A percentile compares a stretch with the other conserved stretches of the same genome.
phyloP scores from a whole-genome alignment of 805 yeast species.

The Starmerella kuoi region DNA sequence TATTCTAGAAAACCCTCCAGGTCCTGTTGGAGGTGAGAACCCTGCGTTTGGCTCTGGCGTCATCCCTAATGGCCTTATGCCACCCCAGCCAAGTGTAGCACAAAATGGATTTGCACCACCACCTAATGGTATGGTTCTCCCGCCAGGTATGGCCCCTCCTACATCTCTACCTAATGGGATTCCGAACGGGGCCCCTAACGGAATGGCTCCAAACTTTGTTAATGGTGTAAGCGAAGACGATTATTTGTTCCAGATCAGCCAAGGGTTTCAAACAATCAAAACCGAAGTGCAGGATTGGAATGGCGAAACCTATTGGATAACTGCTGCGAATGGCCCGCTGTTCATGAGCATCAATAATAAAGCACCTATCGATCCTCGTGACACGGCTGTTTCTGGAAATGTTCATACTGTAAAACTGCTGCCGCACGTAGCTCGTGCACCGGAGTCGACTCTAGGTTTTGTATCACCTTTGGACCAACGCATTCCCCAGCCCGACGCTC shows the following conservation, averaged over 20 bases:
- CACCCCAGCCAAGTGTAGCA: not conserved
- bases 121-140: not conserved
- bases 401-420: constrained; percentile 55
- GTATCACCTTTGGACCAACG: constrained; percentile 36
- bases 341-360: constrained; percentile 62
- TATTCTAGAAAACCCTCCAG: not conserved
- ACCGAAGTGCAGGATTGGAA: constrained; percentile 71
- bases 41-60: too few relatives aligned
- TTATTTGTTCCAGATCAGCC: constrained; percentile 17
- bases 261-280: constrained; percentile 29
- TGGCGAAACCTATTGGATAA: constrained; percentile 60
- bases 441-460: constrained; percentile 30
- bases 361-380: constrained; percentile 66
- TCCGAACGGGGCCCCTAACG: not conserved
- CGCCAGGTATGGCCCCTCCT: not conserved
- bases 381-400: constrained; percentile 53
- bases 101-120: not conserved
- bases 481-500: constrained; percentile 39
- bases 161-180: not conserved
- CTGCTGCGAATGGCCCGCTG: constrained; percentile 59
- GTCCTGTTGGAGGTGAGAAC: too few relatives aligned
- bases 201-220: not conserved
- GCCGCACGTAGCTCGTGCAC: constrained; percentile 37
- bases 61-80: not conserved
- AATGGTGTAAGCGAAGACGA: constrained; percentile 18